Percentiles rank a stretch among this genome's conserved stretches.
Evolutionary conservation across 768 basidiomycete genomes (phyloP).

Genomic region (Lepiota brunneoincarnata): DNA sequence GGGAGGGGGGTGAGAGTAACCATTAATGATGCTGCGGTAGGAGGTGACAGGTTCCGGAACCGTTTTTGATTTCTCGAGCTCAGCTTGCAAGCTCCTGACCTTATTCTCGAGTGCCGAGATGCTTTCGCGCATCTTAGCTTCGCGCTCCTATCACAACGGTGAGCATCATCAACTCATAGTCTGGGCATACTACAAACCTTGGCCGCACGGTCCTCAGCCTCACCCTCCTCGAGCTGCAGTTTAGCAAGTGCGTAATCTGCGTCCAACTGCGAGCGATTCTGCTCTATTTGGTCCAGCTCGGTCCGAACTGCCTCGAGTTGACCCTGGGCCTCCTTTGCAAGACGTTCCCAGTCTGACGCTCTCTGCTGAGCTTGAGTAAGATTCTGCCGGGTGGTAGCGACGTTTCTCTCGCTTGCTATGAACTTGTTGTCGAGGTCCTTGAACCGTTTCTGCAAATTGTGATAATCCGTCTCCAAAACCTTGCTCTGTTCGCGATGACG

Average conservation of each 20-base stretch:
- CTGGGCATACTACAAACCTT: slow-evolving; percentile 43
- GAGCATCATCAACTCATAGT: slow-evolving; percentile 1
- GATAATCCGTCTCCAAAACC: slow-evolving; percentile 65
- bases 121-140: slow-evolving; percentile 66
- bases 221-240: slow-evolving; percentile 73
- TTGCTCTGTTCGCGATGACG: slow-evolving; percentile 62
- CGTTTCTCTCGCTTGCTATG: slow-evolving; percentile 58
- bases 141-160: slow-evolving; percentile 54
- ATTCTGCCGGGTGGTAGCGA: slow-evolving; percentile 55
- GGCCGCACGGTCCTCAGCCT: slow-evolving; percentile 63
- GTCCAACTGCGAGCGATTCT: slow-evolving; percentile 61
- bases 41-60: slow-evolving; percentile 26
- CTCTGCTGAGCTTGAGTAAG: slow-evolving; percentile 75
- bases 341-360: slow-evolving; percentile 78
- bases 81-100: slow-evolving; percentile 52
- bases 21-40: slow-evolving; percentile 36
- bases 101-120: slow-evolving; percentile 60
- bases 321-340: slow-evolving; percentile 66
- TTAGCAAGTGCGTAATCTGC: slow-evolving; percentile 66
- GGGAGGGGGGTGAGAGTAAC: slow-evolving; percentile 41
- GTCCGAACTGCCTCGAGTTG: slow-evolving; percentile 59
- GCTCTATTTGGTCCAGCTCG: slow-evolving; percentile 66
- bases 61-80: slow-evolving; percentile 49
- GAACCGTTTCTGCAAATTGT: slow-evolving; percentile 64
- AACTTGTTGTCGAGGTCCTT: slow-evolving; percentile 70